Base-by-base conservation (phyloP, 2,329 filamentous ascomycete species). In the Cryphonectria nitschkei region DNA sequence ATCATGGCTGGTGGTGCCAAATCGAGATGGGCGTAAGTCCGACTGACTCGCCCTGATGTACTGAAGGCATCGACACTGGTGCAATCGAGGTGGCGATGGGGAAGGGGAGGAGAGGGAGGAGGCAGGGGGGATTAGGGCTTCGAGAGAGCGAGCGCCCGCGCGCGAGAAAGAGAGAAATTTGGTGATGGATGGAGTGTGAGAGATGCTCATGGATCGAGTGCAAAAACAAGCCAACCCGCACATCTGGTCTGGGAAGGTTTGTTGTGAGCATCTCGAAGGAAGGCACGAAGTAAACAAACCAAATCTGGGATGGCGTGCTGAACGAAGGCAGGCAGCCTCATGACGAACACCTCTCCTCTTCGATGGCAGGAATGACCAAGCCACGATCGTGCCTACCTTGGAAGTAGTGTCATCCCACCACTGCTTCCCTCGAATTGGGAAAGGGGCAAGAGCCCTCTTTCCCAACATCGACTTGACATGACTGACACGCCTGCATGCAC, bases 1-100 rank as follows among this genome's bases (percentile, higher is more conserved):
- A 82, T 82, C 9, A 7, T 19, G 26, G 26, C 26, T 5, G 14
- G 8, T 19, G 54, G 34, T 19, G 6, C 4, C 2, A 9, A 16
- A 32, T 13, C 46, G 22, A 50, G 26, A 16, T 3, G 29, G 29
- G 32, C 19, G 7, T 39, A 34, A 39, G 1, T 11, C 22, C n/a
- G 46, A n/a, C 46, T 13, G 16, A n/a, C 34, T 39, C 0, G 58
- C 6, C 34, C 58, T 39, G 58, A 39, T 37, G 34, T 19, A 11
- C 11, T 61, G 58, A n/a, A n/a, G 32, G 16, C 14, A 61, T 39
- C 34, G 19, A 39, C 34, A 14, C 32, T n/a, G 34, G 22, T n/a
- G 56, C 34, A 13, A 8, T 8, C 4, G 29, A 60, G 56, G 34
- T 34, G 32, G 19, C 9, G 8, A 39, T 14, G 8, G 22, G 46